Percentiles rank a stretch among this genome's conserved stretches.
phyloP scores from a whole-genome alignment of 805 yeast species.

The Vanderwaltozyma yarrowii region DNA sequence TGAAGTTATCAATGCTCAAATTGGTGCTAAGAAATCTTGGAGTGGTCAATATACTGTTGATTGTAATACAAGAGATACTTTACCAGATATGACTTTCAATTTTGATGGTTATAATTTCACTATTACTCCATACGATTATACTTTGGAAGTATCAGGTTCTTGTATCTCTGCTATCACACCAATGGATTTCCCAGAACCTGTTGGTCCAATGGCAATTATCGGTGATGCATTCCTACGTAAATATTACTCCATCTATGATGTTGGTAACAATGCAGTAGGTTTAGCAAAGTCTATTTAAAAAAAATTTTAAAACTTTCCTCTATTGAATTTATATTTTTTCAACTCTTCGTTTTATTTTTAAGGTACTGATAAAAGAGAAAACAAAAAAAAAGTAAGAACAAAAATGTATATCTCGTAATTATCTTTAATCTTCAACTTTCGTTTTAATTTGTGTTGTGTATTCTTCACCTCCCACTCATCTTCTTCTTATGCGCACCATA shows the following conservation, averaged over 20 bases:
- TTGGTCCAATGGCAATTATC: constrained; percentile 91
- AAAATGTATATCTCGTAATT: no score
- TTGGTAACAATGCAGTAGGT: constrained; percentile 88
- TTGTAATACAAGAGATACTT: constrained; percentile 69
- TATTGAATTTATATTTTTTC: no score
- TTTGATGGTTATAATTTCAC: constrained; percentile 89
- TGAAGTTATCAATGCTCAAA: constrained; percentile 87
- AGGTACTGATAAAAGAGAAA: no score
- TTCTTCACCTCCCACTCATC: no score
- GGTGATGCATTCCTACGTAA: constrained; percentile 97
- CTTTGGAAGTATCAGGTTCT: constrained; percentile 86
- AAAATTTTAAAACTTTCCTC: no score
- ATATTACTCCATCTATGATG: constrained; percentile 88
- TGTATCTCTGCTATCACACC: constrained; percentile 96
- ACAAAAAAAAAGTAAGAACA: no score
- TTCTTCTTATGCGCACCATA: no score
- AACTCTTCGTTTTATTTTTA: no score
- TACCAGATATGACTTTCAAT: constrained; percentile 89
- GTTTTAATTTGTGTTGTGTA: no score
- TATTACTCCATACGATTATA: constrained; percentile 81
- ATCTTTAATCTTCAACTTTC: no score
- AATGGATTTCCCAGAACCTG: constrained; percentile 94
- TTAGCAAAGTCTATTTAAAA: constrained; percentile 69
- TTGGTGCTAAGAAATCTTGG: constrained; percentile 97
- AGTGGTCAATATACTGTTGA: constrained; percentile 93